Evolutionary conservation across 169 alveolate genomes (phyloP).

Genomic region (Plasmodium gonderi): DNA sequence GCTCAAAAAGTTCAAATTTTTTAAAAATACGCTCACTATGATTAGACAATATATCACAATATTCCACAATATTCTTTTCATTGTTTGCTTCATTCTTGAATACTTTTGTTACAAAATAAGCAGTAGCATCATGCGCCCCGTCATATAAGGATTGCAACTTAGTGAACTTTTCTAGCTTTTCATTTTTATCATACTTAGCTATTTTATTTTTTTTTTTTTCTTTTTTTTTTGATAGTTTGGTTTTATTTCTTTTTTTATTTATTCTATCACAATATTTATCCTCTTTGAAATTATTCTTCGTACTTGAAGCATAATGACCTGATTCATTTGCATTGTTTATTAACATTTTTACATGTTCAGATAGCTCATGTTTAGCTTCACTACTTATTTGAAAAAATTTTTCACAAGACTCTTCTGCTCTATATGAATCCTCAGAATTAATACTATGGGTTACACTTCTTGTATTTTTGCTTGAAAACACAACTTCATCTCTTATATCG

Average conservation of each 20-base stretch:
- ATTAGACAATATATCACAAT: conserved; percentile 44
- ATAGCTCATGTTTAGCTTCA: conserved; percentile 51
- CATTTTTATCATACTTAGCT: not conserved
- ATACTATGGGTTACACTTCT: not conserved
- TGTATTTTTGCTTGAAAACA: not conserved
- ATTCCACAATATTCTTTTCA: conserved; percentile 39
- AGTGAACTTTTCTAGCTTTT: not conserved
- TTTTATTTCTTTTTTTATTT: conserved; percentile 22
- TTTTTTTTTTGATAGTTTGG: not conserved
- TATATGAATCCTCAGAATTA: conserved; percentile 13
- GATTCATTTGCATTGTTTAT: conserved; percentile 13
- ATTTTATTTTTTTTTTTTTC: not conserved
- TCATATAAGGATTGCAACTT: conserved; percentile 38
- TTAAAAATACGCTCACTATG: conserved; percentile 35
- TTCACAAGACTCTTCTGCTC: conserved; percentile 10
- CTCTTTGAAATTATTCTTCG: not conserved
- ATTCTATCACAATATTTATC: not conserved
- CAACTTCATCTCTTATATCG: not conserved
- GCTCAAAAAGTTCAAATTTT: conserved; percentile 25
- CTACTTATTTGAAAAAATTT: conserved; percentile 35
- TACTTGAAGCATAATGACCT: not conserved
- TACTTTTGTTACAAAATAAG: conserved; percentile 24
- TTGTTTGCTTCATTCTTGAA: not conserved
- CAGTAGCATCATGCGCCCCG: conserved; percentile 26
- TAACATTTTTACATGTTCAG: conserved; percentile 62